A percentile compares a stretch with the other conserved stretches of the same genome.
These are phyloP conservation scores for Camelina hispida DNA, from an alignment of 345 rosid species.

Conservation along the genomic window DNA sequence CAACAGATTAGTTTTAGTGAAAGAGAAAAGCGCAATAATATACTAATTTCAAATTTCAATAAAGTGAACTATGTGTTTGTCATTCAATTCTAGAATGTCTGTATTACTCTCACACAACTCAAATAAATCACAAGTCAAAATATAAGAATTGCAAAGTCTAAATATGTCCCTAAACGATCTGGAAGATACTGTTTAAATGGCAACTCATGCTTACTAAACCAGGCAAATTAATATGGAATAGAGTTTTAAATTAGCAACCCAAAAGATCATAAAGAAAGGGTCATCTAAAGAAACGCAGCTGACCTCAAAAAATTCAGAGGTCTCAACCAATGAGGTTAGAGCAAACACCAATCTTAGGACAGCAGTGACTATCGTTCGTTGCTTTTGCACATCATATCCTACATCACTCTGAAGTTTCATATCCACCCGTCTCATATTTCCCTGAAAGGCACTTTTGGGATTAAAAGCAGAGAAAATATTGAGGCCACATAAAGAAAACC, in stretches of 20 bases:
- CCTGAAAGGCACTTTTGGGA: slow-evolving; percentile 56
- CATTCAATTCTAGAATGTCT: neutral
- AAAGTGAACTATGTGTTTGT: neutral
- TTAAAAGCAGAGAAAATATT: slow-evolving; percentile 31
- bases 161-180: neutral
- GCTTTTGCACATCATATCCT: slow-evolving; percentile 66
- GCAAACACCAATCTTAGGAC: slow-evolving; percentile 80
- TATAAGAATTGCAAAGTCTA: neutral
- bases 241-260: slow-evolving; percentile 7
- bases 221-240: neutral
- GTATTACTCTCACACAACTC: slow-evolving; percentile 14
- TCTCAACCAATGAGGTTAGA: slow-evolving; percentile 78
- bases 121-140: slow-evolving; percentile 1
- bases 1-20: neutral
- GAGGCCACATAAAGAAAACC: slow-evolving; percentile 22
- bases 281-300: slow-evolving; percentile 33
- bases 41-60: slow-evolving; percentile 4
- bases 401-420: slow-evolving; percentile 61
- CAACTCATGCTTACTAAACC: slow-evolving; percentile 6
- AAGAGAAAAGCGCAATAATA: neutral
- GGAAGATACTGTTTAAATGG: slow-evolving; percentile 2
- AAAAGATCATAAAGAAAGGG: slow-evolving; percentile 2
- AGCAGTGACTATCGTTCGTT: slow-evolving; percentile 68
- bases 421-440: slow-evolving; percentile 65
- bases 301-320: slow-evolving; percentile 88